These are phyloP conservation scores for Sporisorium exsertum DNA, from an alignment of 1,284 basidiomycete species.

Conservation along the genomic window DNA sequence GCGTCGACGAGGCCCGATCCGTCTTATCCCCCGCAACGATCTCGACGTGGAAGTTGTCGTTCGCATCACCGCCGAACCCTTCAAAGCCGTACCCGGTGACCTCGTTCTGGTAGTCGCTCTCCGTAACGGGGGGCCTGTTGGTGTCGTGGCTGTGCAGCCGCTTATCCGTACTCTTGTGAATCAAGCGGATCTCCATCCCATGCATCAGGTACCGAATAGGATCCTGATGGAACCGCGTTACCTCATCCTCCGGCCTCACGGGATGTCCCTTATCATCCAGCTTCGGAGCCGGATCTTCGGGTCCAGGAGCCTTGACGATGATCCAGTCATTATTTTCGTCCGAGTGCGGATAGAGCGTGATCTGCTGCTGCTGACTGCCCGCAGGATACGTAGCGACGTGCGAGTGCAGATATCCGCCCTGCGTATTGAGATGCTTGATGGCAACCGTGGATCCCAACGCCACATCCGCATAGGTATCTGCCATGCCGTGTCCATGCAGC, in stretches of 20 bases:
- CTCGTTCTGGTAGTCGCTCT: conserved; percentile 99
- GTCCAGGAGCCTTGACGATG: conserved; percentile 74
- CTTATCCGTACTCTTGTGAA: conserved; percentile 84
- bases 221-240: conserved; percentile 55
- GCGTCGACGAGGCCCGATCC: conserved; percentile 71
- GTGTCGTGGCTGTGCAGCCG: conserved; percentile 93
- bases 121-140: conserved; percentile 88
- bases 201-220: conserved; percentile 78
- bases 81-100: conserved; percentile 93
- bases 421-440: conserved; percentile 92
- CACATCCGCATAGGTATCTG: conserved; percentile 88
- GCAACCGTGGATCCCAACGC: conserved; percentile 85
- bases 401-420: conserved; percentile 97
- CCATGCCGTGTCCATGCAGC: conserved; percentile 88
- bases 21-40: conserved; percentile 77
- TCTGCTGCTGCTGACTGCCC: conserved; percentile 84
- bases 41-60: conserved; percentile 95
- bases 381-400: conserved; percentile 88
- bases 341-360: conserved; percentile 95
- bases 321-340: conserved; percentile 93
- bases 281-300: conserved; percentile 73
- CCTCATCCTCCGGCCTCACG: conserved; percentile 52
- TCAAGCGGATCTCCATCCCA: conserved; percentile 82
- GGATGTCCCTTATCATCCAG: conserved; percentile 62
- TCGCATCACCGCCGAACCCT: conserved; percentile 86